Base-by-base conservation (phyloP, 1,139 yeast genomes). In the Lodderomyces pseudojiufengensis region DNA sequence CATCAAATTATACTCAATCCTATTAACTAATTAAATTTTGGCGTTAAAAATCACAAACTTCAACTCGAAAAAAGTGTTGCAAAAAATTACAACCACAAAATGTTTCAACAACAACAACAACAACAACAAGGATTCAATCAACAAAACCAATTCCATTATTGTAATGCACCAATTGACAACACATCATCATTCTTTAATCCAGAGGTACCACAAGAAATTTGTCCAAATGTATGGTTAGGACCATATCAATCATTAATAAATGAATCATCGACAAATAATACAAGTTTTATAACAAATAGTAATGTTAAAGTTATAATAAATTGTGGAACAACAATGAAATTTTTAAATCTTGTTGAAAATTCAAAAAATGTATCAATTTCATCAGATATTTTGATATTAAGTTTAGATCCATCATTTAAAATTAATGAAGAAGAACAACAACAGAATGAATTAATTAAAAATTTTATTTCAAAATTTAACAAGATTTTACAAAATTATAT, bases 231-330 rank as follows among this genome's bases (percentile, higher is more conserved):
- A 5, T 61, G 65, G 63, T 37, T 59, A 24, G 66, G 65, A 5
- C 47, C 57, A 14, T 55, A 56, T 40, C 26, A 37, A 25, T 38
- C 52, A 10, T 43, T 60, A 22, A 32, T 13, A 39, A n/a, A 20
- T 10, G 23, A 16, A 15, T 5, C 14, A 9, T 9, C 10, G 5
- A 9, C 13, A 15, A 16, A 9, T 6, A 15, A 42, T 31, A 12
- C 37, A 5, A 36, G 38, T 28, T 55, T 41, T 39, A 12, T 64
- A 18, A 41, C 44, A n/a, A 43, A 50, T 18, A 47, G 55, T 36
- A 59, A 63, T 37, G 57, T 65, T 37, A 67, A 68, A 47, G 61
- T 70, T 16, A 54, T 70, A 27, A 59, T 70, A 39, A 70, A 67
- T 48, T 69, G 74, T 42, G 60, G 65, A 2, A 52, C 63, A 18